phyloP scores from a whole-genome alignment of 2,329 filamentous ascomycete genomes.

The Hymenoscyphus albidus region DNA sequence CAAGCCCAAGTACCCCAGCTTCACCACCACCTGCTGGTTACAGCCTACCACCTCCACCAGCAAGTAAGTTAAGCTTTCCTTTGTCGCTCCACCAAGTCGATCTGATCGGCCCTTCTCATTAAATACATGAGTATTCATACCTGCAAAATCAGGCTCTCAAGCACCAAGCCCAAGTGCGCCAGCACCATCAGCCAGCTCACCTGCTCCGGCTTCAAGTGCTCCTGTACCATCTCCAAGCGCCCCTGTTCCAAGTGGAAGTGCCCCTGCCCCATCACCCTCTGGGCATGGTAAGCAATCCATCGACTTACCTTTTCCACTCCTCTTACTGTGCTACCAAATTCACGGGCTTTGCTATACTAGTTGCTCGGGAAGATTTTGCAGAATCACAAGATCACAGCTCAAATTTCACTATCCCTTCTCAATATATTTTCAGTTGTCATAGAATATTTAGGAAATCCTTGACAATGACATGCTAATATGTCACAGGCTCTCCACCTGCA shows the following conservation, averaged over 20 bases:
- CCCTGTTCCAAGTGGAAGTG: not conserved
- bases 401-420: too few relatives aligned
- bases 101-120: too few relatives aligned
- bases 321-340: too few relatives aligned
- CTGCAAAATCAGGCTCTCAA: not conserved
- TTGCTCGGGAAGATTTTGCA: too few relatives aligned
- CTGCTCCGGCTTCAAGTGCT: not conserved
- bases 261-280: not conserved
- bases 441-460: too few relatives aligned
- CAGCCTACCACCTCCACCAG: not conserved
- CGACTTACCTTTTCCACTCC: too few relatives aligned
- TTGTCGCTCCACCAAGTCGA: not conserved
- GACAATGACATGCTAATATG: too few relatives aligned
- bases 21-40: not conserved
- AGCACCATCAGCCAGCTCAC: not conserved
- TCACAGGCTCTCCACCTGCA: too few relatives aligned
- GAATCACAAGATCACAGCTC: too few relatives aligned
- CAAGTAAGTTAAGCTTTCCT: not conserved
- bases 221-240: not conserved
- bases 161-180: not conserved
- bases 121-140: not conserved
- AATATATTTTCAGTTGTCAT: too few relatives aligned
- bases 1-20: not conserved
- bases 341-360: too few relatives aligned
- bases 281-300: too few relatives aligned